phyloP scores from a whole-genome alignment of 805 yeast species.

The Candida michaelii region DNA sequence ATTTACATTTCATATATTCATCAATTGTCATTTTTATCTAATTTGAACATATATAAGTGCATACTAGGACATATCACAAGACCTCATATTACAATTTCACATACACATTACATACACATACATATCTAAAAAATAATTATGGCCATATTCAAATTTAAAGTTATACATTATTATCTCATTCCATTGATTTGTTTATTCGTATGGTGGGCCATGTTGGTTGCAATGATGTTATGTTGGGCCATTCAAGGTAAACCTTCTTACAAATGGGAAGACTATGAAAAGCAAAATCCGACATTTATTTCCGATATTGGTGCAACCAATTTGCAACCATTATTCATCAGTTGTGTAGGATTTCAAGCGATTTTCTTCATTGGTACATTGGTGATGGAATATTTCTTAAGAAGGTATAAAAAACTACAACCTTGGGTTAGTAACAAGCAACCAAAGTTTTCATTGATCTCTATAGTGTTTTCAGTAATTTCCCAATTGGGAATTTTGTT shows the following conservation, averaged over 20 bases:
- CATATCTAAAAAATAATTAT: neutral
- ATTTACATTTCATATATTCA: neutral
- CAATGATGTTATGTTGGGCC: constrained; percentile 77
- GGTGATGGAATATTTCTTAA: constrained; percentile 58
- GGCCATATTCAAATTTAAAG: constrained; percentile 29
- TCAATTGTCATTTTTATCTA: too few relatives aligned
- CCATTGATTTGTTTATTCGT: constrained; percentile 67
- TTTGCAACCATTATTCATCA: constrained; percentile 78
- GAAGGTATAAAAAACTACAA: constrained; percentile 57
- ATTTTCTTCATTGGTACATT: constrained; percentile 66
- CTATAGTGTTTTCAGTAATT: constrained; percentile 45
- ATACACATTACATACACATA: neutral
- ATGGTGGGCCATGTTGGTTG: constrained; percentile 92
- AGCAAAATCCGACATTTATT: constrained; percentile 62
- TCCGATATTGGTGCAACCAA: constrained; percentile 89
- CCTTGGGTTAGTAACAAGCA: constrained; percentile 49
- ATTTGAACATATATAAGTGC: too few relatives aligned
- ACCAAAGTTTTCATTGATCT: constrained; percentile 41
- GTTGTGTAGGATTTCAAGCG: constrained; percentile 77
- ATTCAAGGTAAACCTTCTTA: constrained; percentile 76
- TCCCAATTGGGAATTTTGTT: constrained; percentile 75
- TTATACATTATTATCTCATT: constrained; percentile 51
- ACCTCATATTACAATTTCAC: too few relatives aligned
- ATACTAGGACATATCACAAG: too few relatives aligned
- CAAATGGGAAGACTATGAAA: constrained; percentile 43